phyloP scores from a whole-genome alignment of 257 asterid species.

The Ehretia macrophylla region DNA sequence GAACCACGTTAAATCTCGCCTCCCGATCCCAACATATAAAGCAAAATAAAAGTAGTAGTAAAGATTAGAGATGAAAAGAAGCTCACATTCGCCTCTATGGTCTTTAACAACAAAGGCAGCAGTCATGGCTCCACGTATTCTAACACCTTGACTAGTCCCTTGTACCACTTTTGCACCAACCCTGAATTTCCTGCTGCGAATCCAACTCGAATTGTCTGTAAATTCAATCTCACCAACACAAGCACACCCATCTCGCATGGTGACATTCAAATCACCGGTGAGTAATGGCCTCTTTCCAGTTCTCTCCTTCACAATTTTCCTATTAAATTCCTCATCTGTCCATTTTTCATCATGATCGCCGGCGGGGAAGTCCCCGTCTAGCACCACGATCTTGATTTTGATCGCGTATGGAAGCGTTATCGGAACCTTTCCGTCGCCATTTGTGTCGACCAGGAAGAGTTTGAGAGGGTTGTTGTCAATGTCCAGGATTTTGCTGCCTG shows the following conservation, averaged over 20 bases:
- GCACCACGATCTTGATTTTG: constrained; percentile 52
- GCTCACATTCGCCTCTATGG: constrained; percentile 76
- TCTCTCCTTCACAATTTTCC: constrained; percentile 47
- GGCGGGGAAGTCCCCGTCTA: constrained; percentile 56
- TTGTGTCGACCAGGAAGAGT: constrained; percentile 34
- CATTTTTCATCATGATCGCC: constrained; percentile 21
- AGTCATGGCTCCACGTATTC: constrained; percentile 50
- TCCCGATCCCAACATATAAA: too few relatives aligned
- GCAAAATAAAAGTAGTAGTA: not conserved
- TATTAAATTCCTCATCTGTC: constrained; percentile 34
- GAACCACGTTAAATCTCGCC: too few relatives aligned
- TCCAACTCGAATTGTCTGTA: constrained; percentile 81
- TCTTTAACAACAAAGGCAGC: constrained; percentile 65
- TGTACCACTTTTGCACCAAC: constrained; percentile 54
- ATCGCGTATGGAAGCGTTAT: constrained; percentile 25
- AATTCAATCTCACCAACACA: constrained; percentile 54
- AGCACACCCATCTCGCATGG: constrained; percentile 47
- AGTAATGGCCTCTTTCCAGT: constrained; percentile 60
- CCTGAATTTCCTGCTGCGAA: constrained; percentile 55
- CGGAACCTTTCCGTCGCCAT: constrained; percentile 11
- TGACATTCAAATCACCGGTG: constrained; percentile 39
- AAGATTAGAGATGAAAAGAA: constrained; percentile 3
- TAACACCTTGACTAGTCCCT: constrained; percentile 2
- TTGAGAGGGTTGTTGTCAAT: constrained; percentile 38
- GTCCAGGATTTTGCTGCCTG: constrained; percentile 47